A percentile compares a stretch with the other conserved stretches of the same genome.
Conservation (phyloP, 768 basidiomycete species). For the Ephemerocybe angulata region DNA sequence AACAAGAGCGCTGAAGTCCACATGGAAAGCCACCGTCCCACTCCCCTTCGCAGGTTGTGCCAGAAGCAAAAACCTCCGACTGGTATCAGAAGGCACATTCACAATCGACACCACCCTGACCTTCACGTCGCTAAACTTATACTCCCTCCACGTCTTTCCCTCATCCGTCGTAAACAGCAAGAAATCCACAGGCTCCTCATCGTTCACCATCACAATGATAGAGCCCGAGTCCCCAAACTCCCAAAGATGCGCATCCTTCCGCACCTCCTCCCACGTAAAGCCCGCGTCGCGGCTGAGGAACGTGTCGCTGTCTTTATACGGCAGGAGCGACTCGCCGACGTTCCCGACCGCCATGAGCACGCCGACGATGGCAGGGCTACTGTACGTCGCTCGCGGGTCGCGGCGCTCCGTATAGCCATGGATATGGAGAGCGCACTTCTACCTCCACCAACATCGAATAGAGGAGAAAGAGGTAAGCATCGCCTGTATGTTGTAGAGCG, state of each 20-base stretch:
- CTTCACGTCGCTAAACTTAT: conserved; percentile 72
- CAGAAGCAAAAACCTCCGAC: conserved; percentile 84
- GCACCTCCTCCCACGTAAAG: conserved; percentile 97
- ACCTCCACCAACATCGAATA: neutral
- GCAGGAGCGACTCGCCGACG: conserved; percentile 77
- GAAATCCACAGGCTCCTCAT: conserved; percentile 89
- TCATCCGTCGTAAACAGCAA: conserved; percentile 89
- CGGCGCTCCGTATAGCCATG: conserved; percentile 94
- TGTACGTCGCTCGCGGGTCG: conserved; percentile 90
- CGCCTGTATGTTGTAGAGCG: too few relatives aligned
- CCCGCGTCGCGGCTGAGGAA: conserved; percentile 96
- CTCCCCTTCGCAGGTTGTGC: conserved; percentile 43
- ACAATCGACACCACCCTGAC: conserved; percentile 75
- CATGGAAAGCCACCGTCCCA: conserved; percentile 60
- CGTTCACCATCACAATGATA: conserved; percentile 89
- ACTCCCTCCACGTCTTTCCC: conserved; percentile 84
- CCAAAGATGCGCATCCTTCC: conserved; percentile 97
- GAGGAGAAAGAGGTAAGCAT: neutral
- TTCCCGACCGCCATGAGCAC: conserved; percentile 96
- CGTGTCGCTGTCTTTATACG: conserved; percentile 87
- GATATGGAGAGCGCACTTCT: conserved; percentile 86
- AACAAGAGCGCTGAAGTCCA: conserved; percentile 86
- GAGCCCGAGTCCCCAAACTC: conserved; percentile 98
- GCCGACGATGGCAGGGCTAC: conserved; percentile 87
- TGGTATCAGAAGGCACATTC: conserved; percentile 88